A percentile compares a stretch with the other conserved stretches of the same genome.
These are phyloP conservation scores for Cornus florida DNA, from an alignment of 148 eudicot species.

Conservation along the genomic window DNA sequence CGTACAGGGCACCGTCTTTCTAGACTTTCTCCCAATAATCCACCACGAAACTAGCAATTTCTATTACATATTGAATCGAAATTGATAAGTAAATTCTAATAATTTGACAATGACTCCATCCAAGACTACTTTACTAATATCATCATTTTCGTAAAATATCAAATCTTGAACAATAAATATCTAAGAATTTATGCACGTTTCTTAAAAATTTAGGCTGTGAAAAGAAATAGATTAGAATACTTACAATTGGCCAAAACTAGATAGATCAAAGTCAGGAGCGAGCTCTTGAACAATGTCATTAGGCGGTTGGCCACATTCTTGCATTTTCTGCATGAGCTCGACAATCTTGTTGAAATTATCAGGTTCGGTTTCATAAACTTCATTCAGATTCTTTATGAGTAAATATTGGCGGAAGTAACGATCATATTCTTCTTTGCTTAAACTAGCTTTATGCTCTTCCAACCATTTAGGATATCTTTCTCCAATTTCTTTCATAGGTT, in stretches of 20 bases:
- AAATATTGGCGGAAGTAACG: constrained; percentile 74
- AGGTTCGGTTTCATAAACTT: constrained; percentile 83
- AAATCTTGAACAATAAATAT: neutral
- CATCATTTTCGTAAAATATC: neutral
- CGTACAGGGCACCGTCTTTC: neutral
- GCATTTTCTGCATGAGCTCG: constrained; percentile 99
- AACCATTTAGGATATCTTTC: constrained; percentile 93
- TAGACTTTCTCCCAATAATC: neutral
- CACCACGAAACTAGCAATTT: neutral
- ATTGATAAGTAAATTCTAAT: no score
- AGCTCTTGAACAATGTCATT: constrained; percentile 91
- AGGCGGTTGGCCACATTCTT: constrained; percentile 99
- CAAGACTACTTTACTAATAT: neutral
- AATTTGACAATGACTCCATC: neutral
- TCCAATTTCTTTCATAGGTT: constrained; percentile 96
- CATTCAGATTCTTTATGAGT: constrained; percentile 76
- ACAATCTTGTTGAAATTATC: constrained; percentile 88
- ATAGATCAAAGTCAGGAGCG: constrained; percentile 85
- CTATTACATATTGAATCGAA: neutral
- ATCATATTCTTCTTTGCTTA: constrained; percentile 66
- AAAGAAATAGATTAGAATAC: constrained; percentile 21
- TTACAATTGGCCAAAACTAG: constrained; percentile 89
- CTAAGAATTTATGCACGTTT: neutral
- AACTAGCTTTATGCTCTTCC: constrained; percentile 70
- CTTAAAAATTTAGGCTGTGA: neutral